These are phyloP conservation scores for Ogataea henricii DNA, from an alignment of 805 yeast genomes.

Conservation along the genomic window DNA sequence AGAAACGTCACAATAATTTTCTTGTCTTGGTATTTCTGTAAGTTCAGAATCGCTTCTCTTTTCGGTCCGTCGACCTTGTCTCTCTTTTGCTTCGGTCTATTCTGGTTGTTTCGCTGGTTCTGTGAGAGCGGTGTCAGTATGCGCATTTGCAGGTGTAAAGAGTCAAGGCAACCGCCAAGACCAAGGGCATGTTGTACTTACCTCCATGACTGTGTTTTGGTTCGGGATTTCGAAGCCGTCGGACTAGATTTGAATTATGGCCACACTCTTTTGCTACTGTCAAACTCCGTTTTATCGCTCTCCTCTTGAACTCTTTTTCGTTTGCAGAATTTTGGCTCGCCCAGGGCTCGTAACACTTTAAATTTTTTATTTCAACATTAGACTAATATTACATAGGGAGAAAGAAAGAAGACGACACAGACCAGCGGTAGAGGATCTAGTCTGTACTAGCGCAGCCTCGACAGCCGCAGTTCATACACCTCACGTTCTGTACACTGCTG, in stretches of 20 bases:
- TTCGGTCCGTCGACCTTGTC: slow-evolving; percentile 68
- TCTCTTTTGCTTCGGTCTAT: slow-evolving; percentile 18
- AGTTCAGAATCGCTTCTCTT: slow-evolving; percentile 85
- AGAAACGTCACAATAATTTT: slow-evolving; percentile 74
- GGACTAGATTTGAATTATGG: not conserved
- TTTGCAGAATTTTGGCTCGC: slow-evolving; percentile 1
- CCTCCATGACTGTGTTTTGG: slow-evolving; percentile 19
- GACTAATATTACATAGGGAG: not conserved
- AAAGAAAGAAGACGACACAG: too few species aligned
- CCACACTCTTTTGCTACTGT: not conserved
- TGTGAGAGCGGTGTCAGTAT: slow-evolving; percentile 9
- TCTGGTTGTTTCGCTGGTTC: slow-evolving; percentile 12
- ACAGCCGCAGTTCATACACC: slow-evolving; percentile 84
- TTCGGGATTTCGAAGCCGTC: too few species aligned
- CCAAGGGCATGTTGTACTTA: too few species aligned
- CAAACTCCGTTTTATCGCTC: not conserved
- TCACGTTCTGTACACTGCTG: slow-evolving; percentile 36
- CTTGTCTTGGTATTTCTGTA: slow-evolving; percentile 74
- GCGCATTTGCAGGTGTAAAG: too few species aligned
- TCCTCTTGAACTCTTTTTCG: not conserved
- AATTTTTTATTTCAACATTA: not conserved
- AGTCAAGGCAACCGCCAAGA: too few species aligned
- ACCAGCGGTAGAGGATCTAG: too few species aligned
- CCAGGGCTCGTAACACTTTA: slow-evolving; percentile 5
- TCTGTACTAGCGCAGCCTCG: slow-evolving; percentile 81